Base-by-base conservation (phyloP, 768 basidiomycete genomes). In the Termitomyces sp. region DNA sequence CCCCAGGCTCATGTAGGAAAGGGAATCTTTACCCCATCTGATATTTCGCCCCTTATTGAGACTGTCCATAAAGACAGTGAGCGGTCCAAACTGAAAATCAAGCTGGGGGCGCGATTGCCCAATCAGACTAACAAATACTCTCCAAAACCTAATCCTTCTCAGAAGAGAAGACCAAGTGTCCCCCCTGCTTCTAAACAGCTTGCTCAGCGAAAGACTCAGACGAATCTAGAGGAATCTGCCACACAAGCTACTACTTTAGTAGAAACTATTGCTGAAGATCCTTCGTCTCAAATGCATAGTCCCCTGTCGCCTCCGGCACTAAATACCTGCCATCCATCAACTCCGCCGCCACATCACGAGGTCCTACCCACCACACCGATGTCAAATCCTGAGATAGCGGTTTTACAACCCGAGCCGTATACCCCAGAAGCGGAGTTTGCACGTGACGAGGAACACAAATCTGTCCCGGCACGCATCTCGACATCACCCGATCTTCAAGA, bases 81-180 rank as follows among this genome's bases (percentile, higher is more conserved):
- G 68, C 73, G 67, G 45, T 64, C 71, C 60, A 77, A 68, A 63
- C 62, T 75, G 25, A 72, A 72, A 55, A 67, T 76, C 67, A 72
- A 69, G 61, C 56, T 73, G 52, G 67, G 70, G 35, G 48, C 55
- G 17, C 52, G 35, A 32, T 57, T 58, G 12, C 47, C 47, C 16
- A 49, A 39, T 44, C 59, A 65, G 12, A 59, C 66, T 41, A 61
- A 63, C 9, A 61, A 68, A 12, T 63, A 64, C 41, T 64, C 67
- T n/a, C 55, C 65, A 8, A 67, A 59, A 30, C 28, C 63, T 59
- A 39, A 63, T 57, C 14, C 59, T 39, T 56, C 64, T 25, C 72
- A 67, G 58, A 73, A 71, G 53, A 17, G 59, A 52, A 63, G 52
- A 41, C 61, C 60, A 53, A 59, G 54, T 51, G 53, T 46, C 30